Evolutionary conservation across 805 yeast genomes (phyloP).

Genomic region (Yamadazyma phyllophila): DNA sequence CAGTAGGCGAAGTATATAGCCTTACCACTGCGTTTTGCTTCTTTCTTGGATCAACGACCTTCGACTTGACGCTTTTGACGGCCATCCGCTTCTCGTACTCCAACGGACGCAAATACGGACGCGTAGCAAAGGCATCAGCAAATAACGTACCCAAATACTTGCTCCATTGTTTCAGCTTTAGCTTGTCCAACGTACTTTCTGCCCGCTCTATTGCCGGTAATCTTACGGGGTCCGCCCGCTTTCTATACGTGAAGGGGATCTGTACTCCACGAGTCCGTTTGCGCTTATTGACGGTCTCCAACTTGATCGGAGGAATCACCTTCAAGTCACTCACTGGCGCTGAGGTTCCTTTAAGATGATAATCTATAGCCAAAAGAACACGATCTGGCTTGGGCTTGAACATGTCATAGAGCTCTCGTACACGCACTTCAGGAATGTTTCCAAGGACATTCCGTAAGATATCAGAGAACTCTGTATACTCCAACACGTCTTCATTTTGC

Average conservation of each 20-base stretch:
- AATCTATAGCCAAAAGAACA: slow-evolving; percentile 12
- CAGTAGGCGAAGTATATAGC: slow-evolving; percentile 22
- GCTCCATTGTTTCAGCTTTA: slow-evolving; percentile 20
- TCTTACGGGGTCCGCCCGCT: slow-evolving; percentile 2
- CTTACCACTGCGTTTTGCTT: slow-evolving; percentile 33
- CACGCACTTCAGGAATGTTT: neutral
- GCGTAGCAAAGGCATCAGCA: slow-evolving; percentile 68
- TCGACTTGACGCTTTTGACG: slow-evolving; percentile 32
- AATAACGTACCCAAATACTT: slow-evolving; percentile 59
- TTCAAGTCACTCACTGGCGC: neutral
- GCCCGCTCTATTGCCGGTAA: neutral
- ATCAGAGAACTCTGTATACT: slow-evolving; percentile 1
- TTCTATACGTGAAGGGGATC: slow-evolving; percentile 14
- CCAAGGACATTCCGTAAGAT: slow-evolving; percentile 7
- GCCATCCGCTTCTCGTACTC: slow-evolving; percentile 44
- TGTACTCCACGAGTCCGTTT: slow-evolving; percentile 14
- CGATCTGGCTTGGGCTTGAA: slow-evolving; percentile 8
- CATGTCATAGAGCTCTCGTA: slow-evolving; percentile 3
- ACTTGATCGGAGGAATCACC: slow-evolving; percentile 15
- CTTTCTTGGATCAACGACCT: slow-evolving; percentile 10
- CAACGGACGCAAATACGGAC: slow-evolving; percentile 53
- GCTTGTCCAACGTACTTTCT: neutral
- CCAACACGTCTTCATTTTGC: neutral
- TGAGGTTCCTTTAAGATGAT: slow-evolving; percentile 3
- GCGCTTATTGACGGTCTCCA: slow-evolving; percentile 11